These are phyloP conservation scores for Cordyceps sp. DNA, from an alignment of 2,329 filamentous ascomycete species.

Conservation along the genomic window DNA sequence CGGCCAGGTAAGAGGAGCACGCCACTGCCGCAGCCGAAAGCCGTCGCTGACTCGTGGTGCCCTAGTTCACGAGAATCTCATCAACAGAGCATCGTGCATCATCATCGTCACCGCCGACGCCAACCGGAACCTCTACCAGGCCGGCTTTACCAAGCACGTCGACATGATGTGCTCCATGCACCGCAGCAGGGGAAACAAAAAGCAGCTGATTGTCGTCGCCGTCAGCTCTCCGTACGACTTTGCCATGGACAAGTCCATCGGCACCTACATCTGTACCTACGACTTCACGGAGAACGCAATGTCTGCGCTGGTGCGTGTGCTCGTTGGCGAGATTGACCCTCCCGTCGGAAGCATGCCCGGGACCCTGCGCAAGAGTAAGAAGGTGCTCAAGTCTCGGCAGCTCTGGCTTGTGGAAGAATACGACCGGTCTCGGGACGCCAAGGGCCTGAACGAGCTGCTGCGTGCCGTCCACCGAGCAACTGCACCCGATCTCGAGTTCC, in stretches of 20 bases:
- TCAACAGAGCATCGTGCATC: constrained; percentile 73
- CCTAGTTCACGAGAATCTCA: constrained; percentile 73
- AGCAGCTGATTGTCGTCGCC: constrained; percentile 77
- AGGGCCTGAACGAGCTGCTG: constrained; percentile 60
- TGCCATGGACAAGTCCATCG: constrained; percentile 77
- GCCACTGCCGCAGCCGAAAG: neutral
- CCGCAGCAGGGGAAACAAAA: constrained; percentile 61
- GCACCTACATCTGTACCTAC: constrained; percentile 88
- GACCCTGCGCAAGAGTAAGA: constrained; percentile 73
- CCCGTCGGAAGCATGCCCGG: constrained; percentile 47
- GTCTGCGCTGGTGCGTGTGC: constrained; percentile 63
- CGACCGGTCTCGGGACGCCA: constrained; percentile 59
- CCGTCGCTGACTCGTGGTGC: constrained; percentile 2
- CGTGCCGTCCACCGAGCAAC: constrained; percentile 50
- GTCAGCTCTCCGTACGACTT: constrained; percentile 96
- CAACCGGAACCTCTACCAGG: constrained; percentile 84
- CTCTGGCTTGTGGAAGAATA: constrained; percentile 91
- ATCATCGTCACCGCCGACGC: constrained; percentile 88
- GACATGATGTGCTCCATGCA: constrained; percentile 88
- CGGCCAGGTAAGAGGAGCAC: constrained; percentile 50
- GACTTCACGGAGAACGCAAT: constrained; percentile 91
- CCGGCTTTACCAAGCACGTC: constrained; percentile 89
- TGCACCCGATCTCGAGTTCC: constrained; percentile 49
- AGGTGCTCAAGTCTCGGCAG: constrained; percentile 74
- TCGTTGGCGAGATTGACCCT: constrained; percentile 59